Evolutionary conservation across 106 monocot species (phyloP), one percentile per base, ranked within the genome.

Genomic region (Allium sativum): DNA sequence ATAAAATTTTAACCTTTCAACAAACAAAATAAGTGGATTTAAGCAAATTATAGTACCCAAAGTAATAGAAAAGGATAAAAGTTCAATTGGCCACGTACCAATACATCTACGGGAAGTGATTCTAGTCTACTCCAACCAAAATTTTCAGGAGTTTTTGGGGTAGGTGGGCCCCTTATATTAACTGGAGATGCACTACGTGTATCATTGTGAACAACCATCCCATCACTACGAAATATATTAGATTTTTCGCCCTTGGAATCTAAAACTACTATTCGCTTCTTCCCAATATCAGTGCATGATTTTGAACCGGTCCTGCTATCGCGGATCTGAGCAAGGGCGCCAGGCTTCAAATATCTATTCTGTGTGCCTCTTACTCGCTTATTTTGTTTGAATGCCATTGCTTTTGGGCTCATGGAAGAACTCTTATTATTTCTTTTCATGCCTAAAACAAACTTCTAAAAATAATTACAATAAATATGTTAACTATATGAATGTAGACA

Each of bases 1-100:
- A 92, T 44, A 98, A 20, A 48, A 98, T 83, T 74, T 85, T 88
- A 7, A 98, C 84, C 98, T 94, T 68, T 31, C 9, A 47, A 69
- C 6, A 58, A 0, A 46, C 72, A 65, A 65, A 0, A 62, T 16
- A 14, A 15, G 7, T 21, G 47, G 14, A n/a, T 22, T n/a, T 40
- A 7, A 7, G 22, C 31, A 45, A 61, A 44, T 44, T 59, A 40
- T 16, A 8, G 18, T 0, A 45, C 10, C 10, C 9, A 11, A 55
- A n/a, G 7, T 13, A 59, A 9, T 43, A 31, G 2, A 31, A n/a
- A 43, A 20, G 48, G 21, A 21, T 48, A 3, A 21, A 47, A 20
- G 11, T 13, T 16, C 4, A 13, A 15, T 1, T 40, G 31, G 21
- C 41, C 48, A 58, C 65, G 59, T 87, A 96, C 96, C 90, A 98